Base-by-base conservation (phyloP, 495 filamentous ascomycete species). In the Penicillium chermesinum region DNA sequence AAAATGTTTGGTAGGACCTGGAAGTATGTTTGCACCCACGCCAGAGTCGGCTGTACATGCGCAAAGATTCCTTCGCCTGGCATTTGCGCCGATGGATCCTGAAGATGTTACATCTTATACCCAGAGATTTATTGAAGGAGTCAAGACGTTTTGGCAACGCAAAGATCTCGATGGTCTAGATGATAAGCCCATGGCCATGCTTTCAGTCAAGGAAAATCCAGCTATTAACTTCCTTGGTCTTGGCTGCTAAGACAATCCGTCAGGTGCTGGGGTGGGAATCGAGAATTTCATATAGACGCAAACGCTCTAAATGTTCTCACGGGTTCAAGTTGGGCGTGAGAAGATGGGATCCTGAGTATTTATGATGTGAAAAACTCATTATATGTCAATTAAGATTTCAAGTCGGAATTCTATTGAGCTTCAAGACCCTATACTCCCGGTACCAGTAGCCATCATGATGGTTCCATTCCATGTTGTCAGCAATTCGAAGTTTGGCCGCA, bases 31-130 rank as follows among this genome's bases (percentile, higher is more conserved):
- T 64, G 67, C 75, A 27, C 76, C 88, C 5, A 84, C 75, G 0
- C 67, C 77, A 0, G 65, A 78, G 45, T 54, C 63, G 32, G 63
- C 67, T 9, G 62, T 63, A 25, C 64, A 74, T 17, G 82, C 80
- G 2, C 87, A 81, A 75, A 73, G 73, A 46, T 91, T 77, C 55
- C 80, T 80, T 56, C 70, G 91, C n/a, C 52, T 96, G 12, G 93
- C 90, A 64, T 96, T 96, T 69, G 87, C 88, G 12, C 90, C 89
- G 7, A 83, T 88, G 59, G 67, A 79, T 25, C 82, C 84, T 44
- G 81, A 86, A 3, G 81, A 85, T 37, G 72, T 95, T 17, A 72
- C 69, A 16, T 51, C 56, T 10, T 76, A 79, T 38, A 82, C 78
- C 6, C 58, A 75, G 53, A 61, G 85, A 44, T 81, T 94, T 55